These are phyloP conservation scores for Solanum megistacrolobum DNA, from an alignment of 257 asterid species.

Conservation along the genomic window DNA sequence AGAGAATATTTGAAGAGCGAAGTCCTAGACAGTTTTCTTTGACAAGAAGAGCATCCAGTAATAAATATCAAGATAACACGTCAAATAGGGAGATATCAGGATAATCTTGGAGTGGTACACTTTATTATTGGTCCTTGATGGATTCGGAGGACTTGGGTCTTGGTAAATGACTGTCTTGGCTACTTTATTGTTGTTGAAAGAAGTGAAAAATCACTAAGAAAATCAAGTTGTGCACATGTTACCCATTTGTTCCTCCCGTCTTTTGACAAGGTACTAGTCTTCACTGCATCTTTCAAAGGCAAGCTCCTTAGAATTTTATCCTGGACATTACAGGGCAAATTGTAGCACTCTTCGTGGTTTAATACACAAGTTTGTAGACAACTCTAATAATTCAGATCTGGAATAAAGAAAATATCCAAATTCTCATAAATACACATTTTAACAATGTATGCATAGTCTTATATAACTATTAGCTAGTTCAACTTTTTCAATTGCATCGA, in stretches of 20 bases:
- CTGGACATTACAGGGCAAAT: background rate
- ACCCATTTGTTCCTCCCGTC: background rate
- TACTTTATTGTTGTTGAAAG: background rate
- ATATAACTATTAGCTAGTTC: background rate
- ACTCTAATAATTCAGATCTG: background rate
- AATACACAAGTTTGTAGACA: background rate
- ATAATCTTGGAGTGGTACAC: background rate
- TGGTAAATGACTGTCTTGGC: background rate
- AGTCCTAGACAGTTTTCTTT: background rate
- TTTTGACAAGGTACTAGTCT: background rate
- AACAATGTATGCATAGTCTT: background rate
- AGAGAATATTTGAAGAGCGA: background rate
- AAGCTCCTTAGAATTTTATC: background rate
- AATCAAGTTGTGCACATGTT: background rate
- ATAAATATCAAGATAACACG: background rate
- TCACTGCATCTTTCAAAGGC: background rate
- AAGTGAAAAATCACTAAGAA: background rate
- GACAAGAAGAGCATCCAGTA: background rate
- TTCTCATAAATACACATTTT: background rate
- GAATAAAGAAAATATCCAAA: background rate
- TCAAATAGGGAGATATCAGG: background rate
- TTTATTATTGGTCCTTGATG: background rate
- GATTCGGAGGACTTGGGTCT: background rate
- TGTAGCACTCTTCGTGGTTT: background rate
- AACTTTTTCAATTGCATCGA: background rate